phyloP scores from a whole-genome alignment of 139 green algal genomes.

The Asterochloris erici region DNA sequence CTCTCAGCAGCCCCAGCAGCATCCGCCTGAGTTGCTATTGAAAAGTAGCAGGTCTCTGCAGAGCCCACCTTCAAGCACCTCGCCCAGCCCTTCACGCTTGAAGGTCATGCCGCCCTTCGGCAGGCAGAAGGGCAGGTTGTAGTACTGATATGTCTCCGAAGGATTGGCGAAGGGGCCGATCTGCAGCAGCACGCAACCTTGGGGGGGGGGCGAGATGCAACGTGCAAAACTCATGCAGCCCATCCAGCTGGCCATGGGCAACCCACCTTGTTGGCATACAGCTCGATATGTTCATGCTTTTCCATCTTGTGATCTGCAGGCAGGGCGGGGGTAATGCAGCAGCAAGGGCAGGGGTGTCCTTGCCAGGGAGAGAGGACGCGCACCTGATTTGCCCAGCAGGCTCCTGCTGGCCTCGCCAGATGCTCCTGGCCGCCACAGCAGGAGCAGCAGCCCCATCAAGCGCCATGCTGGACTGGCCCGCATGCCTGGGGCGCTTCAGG shows the following conservation, averaged over 20 bases:
- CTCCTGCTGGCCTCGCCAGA: too few relatives aligned
- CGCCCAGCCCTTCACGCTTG: constrained; percentile 81
- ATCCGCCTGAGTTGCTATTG: too few relatives aligned
- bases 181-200: neutral
- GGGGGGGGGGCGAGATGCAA: neutral
- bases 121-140: constrained; percentile 92
- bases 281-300: constrained; percentile 32
- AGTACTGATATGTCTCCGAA: constrained; percentile 96
- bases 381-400: too few relatives aligned
- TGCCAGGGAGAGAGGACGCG: too few relatives aligned
- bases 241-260: constrained; percentile 70
- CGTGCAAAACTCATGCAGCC: constrained; percentile 13
- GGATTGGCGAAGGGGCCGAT: neutral
- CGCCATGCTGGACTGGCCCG: too few relatives aligned
- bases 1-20: neutral
- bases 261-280: constrained; percentile 63
- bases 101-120: constrained; percentile 72
- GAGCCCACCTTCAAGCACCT: constrained; percentile 77
- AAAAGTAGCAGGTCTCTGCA: neutral
- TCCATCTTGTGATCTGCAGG: constrained; percentile 34
- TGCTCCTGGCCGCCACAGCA: too few relatives aligned
- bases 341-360: too few relatives aligned
- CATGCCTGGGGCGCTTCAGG: too few relatives aligned
- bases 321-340: too few relatives aligned
- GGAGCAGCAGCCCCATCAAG: too few relatives aligned